These are phyloP conservation scores for Epichloe festucae DNA, from an alignment of 2,329 filamentous ascomycete genomes.

Conservation along the genomic window DNA sequence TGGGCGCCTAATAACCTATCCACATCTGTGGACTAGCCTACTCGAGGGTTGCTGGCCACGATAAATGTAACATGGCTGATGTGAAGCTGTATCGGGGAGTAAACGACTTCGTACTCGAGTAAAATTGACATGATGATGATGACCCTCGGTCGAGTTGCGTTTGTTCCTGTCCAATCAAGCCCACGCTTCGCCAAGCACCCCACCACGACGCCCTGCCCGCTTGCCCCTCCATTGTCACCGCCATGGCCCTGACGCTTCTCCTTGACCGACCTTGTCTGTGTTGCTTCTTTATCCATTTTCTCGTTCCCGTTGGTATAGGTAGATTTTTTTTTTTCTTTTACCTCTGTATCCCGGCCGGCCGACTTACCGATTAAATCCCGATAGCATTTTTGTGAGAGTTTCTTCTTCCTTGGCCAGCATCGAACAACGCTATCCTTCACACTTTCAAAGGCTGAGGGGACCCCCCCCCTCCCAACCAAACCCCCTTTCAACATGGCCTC, in stretches of 20 bases:
- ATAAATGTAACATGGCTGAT: no score
- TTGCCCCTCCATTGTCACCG: conserved; percentile 23
- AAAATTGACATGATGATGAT: no score
- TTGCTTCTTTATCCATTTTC: neutral
- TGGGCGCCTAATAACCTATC: no score
- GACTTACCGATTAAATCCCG: neutral
- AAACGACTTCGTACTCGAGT: no score
- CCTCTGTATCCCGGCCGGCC: neutral
- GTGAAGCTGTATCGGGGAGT: no score
- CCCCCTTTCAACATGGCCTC: conserved; percentile 41
- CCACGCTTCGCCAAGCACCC: neutral
- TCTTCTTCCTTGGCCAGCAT: neutral
- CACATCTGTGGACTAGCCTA: no score
- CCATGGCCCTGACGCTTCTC: conserved; percentile 9
- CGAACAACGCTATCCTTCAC: neutral
- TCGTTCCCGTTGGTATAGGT: neutral
- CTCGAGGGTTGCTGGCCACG: no score
- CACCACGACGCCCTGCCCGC: conserved; percentile 1
- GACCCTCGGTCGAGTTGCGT: neutral
- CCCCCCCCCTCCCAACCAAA: neutral
- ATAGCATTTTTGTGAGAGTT: neutral
- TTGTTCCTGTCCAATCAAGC: conserved; percentile 5
- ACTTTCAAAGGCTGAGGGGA: neutral
- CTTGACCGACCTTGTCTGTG: conserved; percentile 6
- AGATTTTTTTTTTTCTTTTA: neutral